Base-by-base conservation (phyloP, 306 rosid genomes). In the Prosopis cineraria region DNA sequence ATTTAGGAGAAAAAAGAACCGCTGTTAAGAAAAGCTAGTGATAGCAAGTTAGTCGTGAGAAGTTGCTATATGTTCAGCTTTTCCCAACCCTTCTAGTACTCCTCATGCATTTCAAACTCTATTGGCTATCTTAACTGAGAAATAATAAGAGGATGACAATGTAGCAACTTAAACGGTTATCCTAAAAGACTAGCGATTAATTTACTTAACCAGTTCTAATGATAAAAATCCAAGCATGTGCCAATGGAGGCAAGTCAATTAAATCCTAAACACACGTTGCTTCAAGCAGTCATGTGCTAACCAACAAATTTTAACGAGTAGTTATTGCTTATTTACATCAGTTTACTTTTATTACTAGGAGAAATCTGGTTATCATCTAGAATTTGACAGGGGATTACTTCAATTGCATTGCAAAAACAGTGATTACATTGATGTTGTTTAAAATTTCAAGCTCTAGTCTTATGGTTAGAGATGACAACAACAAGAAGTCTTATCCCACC, bases 361-460 rank as follows among this genome's bases (percentile, higher is more conserved):
- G 34, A 56, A 27, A 27, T 56, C 34, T 56, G 34, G 34, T 25
- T 56, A 25, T 25, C 33, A 56, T 56, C 25, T 55, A 25, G 62
- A 56, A 12, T 56, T 24, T 56, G 64, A 20, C 2, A 9, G 30
- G 30, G 63, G 7, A 24, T 59, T 14, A 29, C 66, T 59, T 59
- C 13, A 29, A 20, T 29, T 59, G 39, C 66, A 27, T 25, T 59
- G n/a, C 17, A 29, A 29, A 59, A 27, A 59, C 20, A 29, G 13
- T 13, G 39, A 14, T 8, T 24, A 19, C 16, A 56, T 56, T 56
- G 63, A 10, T 7, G 4, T 24, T 25, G 33, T 64, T 78, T 48
- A 34, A n/a, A 69, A 70, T 12, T 64, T 70, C 40, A 27, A 68
- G 56, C 34, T 66, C 60, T 68, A 52, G 78, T 64, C 20, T 7